A percentile compares a stretch with the other conserved stretches of the same genome.
Evolutionary conservation across 2,329 filamentous ascomycete genomes (phyloP).

Genomic region (Metarhizium anisopliae): DNA sequence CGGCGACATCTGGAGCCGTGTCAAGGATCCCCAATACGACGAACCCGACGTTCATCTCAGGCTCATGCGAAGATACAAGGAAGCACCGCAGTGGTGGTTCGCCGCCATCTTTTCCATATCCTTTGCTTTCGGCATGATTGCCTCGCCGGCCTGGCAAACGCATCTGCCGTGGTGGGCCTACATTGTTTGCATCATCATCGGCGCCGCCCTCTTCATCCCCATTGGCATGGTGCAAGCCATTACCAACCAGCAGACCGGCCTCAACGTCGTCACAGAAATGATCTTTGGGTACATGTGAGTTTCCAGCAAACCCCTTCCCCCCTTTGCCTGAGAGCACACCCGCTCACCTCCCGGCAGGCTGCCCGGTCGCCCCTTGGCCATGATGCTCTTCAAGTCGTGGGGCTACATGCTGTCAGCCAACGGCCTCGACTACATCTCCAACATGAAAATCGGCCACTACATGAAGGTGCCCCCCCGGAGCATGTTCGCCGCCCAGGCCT

Average conservation of each 20-base stretch:
- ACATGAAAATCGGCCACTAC: slow-evolving; percentile 45
- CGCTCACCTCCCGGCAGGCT: slow-evolving; percentile 11
- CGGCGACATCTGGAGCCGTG: slow-evolving; percentile 31
- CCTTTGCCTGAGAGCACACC: no score
- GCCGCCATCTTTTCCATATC: slow-evolving; percentile 35
- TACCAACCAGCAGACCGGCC: slow-evolving; percentile 39
- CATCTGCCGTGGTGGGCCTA: slow-evolving; percentile 42
- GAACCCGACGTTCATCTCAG: slow-evolving; percentile 42
- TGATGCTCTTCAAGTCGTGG: slow-evolving; percentile 41
- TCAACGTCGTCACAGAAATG: slow-evolving; percentile 40
- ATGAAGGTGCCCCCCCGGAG: slow-evolving; percentile 45
- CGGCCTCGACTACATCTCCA: slow-evolving; percentile 35
- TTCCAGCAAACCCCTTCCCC: no score
- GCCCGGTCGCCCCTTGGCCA: slow-evolving; percentile 36
- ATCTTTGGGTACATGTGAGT: slow-evolving; percentile 37
- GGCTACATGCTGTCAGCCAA: slow-evolving; percentile 37
- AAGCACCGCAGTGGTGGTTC: slow-evolving; percentile 49
- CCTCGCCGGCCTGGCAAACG: slow-evolving; percentile 37
- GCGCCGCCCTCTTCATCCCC: slow-evolving; percentile 42
- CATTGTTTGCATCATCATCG: slow-evolving; percentile 40
- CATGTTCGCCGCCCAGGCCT: slow-evolving; percentile 37
- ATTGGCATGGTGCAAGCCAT: slow-evolving; percentile 47
- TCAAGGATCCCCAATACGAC: slow-evolving; percentile 23
- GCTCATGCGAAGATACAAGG: slow-evolving; percentile 22
- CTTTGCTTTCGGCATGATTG: slow-evolving; percentile 29